These are phyloP conservation scores for Aegilops longissima DNA, from an alignment of 176 grass and related monocot species.

Conservation along the genomic window DNA sequence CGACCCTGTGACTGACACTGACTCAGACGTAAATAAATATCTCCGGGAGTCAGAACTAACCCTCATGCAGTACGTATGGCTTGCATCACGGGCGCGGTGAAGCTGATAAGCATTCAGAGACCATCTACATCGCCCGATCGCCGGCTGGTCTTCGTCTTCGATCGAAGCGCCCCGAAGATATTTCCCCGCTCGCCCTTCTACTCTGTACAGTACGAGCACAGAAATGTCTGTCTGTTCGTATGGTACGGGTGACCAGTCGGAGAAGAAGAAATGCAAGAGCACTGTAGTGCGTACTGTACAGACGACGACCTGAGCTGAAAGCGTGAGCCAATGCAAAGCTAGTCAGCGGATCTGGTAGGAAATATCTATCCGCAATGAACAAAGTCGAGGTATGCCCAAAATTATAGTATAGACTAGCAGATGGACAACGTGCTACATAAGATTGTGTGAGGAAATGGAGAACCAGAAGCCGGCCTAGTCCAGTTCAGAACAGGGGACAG, in stretches of 20 bases:
- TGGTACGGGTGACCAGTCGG: background rate
- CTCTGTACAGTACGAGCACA: background rate
- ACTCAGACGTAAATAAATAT: background rate
- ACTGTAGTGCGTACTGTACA: background rate
- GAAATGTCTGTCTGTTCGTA: background rate
- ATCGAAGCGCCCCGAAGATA: background rate
- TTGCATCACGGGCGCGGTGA: background rate
- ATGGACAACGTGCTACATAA: background rate
- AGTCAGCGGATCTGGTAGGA: conserved; percentile 2
- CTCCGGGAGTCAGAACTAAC: background rate
- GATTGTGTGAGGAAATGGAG: background rate
- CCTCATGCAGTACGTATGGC: background rate
- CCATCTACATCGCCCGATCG: background rate
- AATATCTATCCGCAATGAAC: background rate
- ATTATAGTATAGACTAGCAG: background rate
- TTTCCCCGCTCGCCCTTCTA: background rate
- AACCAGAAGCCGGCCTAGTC: background rate
- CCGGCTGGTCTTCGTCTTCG: background rate
- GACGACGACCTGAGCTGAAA: background rate
- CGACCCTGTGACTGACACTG: too few relatives aligned
- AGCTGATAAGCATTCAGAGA: background rate
- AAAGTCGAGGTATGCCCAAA: conserved; percentile 12
- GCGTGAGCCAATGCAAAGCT: background rate
- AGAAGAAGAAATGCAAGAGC: background rate
- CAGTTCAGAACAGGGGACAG: background rate